Evolutionary conservation across 768 basidiomycete genomes (phyloP), one percentile per base, ranked within the genome.

Genomic region (Suillus americanus): DNA sequence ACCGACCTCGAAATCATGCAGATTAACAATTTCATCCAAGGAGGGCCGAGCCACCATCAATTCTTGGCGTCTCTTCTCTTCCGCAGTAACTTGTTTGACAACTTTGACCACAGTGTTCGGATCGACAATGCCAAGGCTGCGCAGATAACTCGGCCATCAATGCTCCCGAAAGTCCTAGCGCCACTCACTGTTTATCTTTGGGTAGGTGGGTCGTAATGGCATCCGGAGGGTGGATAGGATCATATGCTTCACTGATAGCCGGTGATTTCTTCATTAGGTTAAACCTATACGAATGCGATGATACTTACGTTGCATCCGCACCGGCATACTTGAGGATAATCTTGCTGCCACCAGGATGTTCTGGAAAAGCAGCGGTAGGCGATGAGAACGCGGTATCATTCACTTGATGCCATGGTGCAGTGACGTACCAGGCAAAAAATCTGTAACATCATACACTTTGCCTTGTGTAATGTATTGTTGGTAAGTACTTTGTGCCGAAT

Each of bases 1-100:
- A 66, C 78, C 30, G 63, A 89, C 94, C 83, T 98, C 96, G 71
- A 98, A 97, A 75, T 99, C 96, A 75, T 98, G 95, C 71, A 99
- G 76, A 71, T 91, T 96, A 35, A 98, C 80, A 60, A 97, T 88
- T 74, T 92, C 91, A 55, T 83, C 83, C 16, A 97, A 81, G 0
- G 87, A 82, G 10, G 95, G 94, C 60, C 91, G 83, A 28, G 85
- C 82, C 18, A 81, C 77, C 30, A 90, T 72, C 23, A 90, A 83
- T 14, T 82, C 81, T 69, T 86, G 85, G 5, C 92, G 86, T 3
- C 81, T 85, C 72, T 86, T 89, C 73, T 96, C 92, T 64, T 84
- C 86, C 30, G 88, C 84, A 0, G 90, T 89, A 25, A 92, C 79
- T 82, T 80, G 78, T 62, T 83, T 81, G 60, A 88, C 84, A 4